Evolutionary conservation across 768 basidiomycete species (phyloP).

Genomic region (Cantharellus cinnabarinus): DNA sequence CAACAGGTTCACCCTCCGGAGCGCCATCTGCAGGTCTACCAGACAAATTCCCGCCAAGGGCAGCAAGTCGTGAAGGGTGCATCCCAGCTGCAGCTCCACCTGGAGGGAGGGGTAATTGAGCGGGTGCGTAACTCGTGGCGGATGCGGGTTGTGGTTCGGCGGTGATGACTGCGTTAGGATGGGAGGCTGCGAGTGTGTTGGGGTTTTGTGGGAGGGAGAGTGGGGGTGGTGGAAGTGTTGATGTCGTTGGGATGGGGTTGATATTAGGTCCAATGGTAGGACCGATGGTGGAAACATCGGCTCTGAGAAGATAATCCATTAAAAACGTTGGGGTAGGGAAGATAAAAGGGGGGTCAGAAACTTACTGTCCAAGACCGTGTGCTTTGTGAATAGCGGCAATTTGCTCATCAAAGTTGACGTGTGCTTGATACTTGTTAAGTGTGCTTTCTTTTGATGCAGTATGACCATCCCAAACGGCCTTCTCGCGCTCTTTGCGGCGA

Average conservation of each 20-base stretch:
- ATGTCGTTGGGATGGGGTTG: conserved; percentile 37
- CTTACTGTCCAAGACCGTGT: conserved; percentile 74
- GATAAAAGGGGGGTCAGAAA: conserved; percentile 11
- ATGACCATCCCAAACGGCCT: conserved; percentile 97
- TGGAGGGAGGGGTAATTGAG: conserved; percentile 33
- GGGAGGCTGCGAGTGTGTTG: conserved; percentile 9
- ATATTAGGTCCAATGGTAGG: conserved; percentile 64
- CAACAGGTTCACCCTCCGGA: conserved; percentile 49
- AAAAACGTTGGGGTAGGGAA: conserved; percentile 1
- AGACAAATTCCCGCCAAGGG: conserved; percentile 40
- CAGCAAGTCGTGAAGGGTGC: conserved; percentile 47
- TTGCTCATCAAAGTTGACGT: conserved; percentile 92
- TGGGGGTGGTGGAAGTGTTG: conserved; percentile 41
- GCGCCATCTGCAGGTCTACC: conserved; percentile 62
- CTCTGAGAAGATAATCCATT: not conserved
- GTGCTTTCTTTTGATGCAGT: conserved; percentile 85
- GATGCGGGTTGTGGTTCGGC: conserved; percentile 86
- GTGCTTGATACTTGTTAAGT: conserved; percentile 79
- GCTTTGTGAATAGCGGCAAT: conserved; percentile 91
- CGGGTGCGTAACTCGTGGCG: conserved; percentile 6
- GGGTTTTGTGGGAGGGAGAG: conserved; percentile 49
- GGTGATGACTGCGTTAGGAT: conserved; percentile 41
- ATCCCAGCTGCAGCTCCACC: conserved; percentile 29
- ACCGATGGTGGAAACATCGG: conserved; percentile 10
- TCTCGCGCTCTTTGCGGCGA: conserved; percentile 73